Base-by-base conservation (phyloP, 805 yeast genomes). In the Metschnikowia rubicola region DNA sequence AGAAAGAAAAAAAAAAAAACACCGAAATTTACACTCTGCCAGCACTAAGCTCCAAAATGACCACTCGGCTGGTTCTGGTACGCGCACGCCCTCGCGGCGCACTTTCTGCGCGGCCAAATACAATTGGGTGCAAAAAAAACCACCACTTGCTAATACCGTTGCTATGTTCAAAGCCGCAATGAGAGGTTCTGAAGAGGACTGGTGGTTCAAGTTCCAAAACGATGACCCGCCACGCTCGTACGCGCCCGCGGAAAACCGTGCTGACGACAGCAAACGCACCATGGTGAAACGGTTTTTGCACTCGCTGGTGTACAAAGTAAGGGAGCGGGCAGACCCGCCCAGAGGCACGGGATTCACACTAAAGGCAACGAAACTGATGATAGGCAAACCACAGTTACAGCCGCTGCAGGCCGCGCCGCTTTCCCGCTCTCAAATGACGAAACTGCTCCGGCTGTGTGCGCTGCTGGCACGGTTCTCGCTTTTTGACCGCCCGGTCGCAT, bases 121-220 rank as follows among this genome's bases (percentile, higher is more conserved):
- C 8, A n/a, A 30, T 28, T 46, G 49, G 50, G 50, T 46, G 50
- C 50, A 46, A 46, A 46, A 40, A 15, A 34, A 37, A 30, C 36
- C 41, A 35, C 44, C 47, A 46, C 46, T 50, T 43, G 48, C 53
- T 50, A 46, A 37, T 32, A 21, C 34, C 38, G 30, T 50, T 50
- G 53, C 53, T 50, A 50, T 50, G 53, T 43, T 46, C 41, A 46
- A 46, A 41, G 38, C 49, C 43, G 36, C 49, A 39, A 41, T 46
- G 41, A 26, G 46, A 32, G 42, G 42, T 21, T 30, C 45, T 19
- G 49, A 46, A n/a, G 50, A 47, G 17, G 50, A 42, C 41, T 47
- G 50, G 50, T 47, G 50, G 50, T 41, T 42, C 34, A 42, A 37
- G 32, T 47, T 47, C 41, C 50, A 47, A 35, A 41, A 34, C 31